These are phyloP conservation scores for Dactylonectria estremocensis DNA, from an alignment of 2,329 filamentous ascomycete genomes.

Conservation along the genomic window DNA sequence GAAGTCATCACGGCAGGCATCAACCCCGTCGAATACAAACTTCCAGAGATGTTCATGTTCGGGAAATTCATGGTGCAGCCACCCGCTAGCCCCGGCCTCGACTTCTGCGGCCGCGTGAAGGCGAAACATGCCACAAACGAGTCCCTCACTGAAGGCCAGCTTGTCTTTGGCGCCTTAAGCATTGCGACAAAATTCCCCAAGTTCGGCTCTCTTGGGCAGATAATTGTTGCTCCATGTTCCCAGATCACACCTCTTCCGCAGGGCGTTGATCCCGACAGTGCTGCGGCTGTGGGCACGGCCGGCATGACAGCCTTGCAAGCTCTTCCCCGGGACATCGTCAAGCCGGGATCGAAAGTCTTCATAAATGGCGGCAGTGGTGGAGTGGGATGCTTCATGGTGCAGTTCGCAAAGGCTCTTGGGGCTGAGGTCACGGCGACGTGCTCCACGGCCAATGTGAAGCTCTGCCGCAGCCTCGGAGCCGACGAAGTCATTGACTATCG, in stretches of 20 bases:
- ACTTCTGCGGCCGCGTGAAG: conserved; percentile 63
- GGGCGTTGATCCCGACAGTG: conserved; percentile 36
- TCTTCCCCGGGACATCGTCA: conserved; percentile 33
- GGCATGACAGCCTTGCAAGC: conserved; percentile 44
- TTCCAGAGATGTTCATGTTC: conserved; percentile 54
- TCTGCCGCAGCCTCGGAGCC: conserved; percentile 55
- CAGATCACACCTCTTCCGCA: conserved; percentile 4
- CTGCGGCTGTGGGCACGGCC: conserved; percentile 42
- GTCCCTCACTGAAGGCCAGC: background rate
- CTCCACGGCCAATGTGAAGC: conserved; percentile 52
- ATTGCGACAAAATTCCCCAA: conserved; percentile 18
- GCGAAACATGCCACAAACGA: conserved; percentile 20
- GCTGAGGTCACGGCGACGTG: conserved; percentile 54
- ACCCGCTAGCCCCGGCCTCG: conserved; percentile 59
- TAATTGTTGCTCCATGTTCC: conserved; percentile 11
- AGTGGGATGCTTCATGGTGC: conserved; percentile 55
- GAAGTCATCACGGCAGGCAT: conserved; percentile 54
- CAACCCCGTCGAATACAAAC: conserved; percentile 60
- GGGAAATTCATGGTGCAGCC: conserved; percentile 39
- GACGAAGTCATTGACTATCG: conserved; percentile 57
- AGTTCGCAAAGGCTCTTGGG: conserved; percentile 54
- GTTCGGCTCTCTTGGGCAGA: conserved; percentile 22
- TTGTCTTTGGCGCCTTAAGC: conserved; percentile 24
- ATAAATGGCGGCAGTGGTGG: conserved; percentile 51
- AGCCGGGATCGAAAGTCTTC: conserved; percentile 43